Evolutionary conservation across 1,284 basidiomycete genomes (phyloP).

Genomic region (Hymenochaete sp.): DNA sequence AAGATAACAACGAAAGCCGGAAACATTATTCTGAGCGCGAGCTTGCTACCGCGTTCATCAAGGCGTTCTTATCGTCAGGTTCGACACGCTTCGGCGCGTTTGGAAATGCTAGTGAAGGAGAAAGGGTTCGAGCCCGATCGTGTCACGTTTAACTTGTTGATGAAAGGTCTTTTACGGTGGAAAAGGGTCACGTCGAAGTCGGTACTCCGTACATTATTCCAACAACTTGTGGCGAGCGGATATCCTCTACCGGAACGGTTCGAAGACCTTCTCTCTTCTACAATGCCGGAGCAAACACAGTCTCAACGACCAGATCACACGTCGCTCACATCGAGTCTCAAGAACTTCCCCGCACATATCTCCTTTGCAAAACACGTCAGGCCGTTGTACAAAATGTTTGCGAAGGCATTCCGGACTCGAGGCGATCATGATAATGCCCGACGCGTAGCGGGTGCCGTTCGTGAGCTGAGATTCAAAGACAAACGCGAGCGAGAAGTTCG

Average conservation of each 20-base stretch:
- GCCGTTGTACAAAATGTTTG: slow-evolving; percentile 64
- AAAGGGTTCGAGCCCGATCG: slow-evolving; percentile 48
- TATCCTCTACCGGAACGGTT: slow-evolving; percentile 36
- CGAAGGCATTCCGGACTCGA: slow-evolving; percentile 49
- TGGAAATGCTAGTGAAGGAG: slow-evolving; percentile 32
- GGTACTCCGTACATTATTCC: slow-evolving; percentile 48
- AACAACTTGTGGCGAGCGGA: slow-evolving; percentile 46
- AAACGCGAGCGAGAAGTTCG: slow-evolving; percentile 1
- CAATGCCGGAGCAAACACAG: neutral
- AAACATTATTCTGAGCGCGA: slow-evolving; percentile 46
- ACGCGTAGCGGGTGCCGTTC: slow-evolving; percentile 44
- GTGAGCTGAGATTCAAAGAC: neutral
- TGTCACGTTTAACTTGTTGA: slow-evolving; percentile 54
- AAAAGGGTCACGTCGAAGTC: slow-evolving; percentile 30
- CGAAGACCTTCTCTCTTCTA: slow-evolving; percentile 14
- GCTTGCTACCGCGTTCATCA: slow-evolving; percentile 25
- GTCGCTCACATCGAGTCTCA: slow-evolving; percentile 26
- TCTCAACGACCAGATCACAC: neutral
- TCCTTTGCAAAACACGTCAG: slow-evolving; percentile 47
- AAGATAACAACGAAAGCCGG: slow-evolving; percentile 32
- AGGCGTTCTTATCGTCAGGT: slow-evolving; percentile 37
- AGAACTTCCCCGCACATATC: slow-evolving; percentile 29
- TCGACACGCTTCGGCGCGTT: slow-evolving; percentile 32
- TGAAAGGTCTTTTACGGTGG: slow-evolving; percentile 50
- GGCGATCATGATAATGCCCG: slow-evolving; percentile 45